These are phyloP conservation scores for Syzygium grande DNA, from an alignment of 345 rosid genomes.

Conservation along the genomic window DNA sequence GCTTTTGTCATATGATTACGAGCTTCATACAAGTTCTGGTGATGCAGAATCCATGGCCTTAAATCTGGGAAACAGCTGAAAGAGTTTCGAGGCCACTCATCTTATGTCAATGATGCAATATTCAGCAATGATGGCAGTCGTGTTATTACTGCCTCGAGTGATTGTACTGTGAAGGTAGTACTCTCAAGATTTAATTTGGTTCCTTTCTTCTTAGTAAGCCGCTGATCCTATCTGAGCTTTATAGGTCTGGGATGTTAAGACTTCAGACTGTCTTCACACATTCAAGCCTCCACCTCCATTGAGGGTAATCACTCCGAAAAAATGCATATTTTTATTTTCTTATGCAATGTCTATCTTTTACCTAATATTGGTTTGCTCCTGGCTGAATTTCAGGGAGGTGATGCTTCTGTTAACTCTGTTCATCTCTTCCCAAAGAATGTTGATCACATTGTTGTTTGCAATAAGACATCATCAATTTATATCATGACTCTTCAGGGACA, in stretches of 20 bases:
- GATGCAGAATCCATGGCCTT: conserved; percentile 82
- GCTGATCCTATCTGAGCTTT: background rate
- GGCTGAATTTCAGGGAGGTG: conserved; percentile 63
- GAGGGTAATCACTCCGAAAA: conserved; percentile 36
- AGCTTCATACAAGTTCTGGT: background rate
- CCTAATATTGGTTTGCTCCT: conserved; percentile 2
- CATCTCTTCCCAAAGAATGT: conserved; percentile 85
- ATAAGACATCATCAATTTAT: conserved; percentile 83
- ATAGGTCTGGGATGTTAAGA: conserved; percentile 96
- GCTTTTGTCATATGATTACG: background rate
- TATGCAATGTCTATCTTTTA: background rate
- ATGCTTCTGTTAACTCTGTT: conserved; percentile 97
- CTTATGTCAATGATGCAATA: conserved; percentile 89
- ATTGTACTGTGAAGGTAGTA: conserved; percentile 75
- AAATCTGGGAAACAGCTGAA: conserved; percentile 95
- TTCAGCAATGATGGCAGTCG: conserved; percentile 88
- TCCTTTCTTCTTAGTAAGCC: background rate
- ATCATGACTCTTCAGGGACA: conserved; percentile 99
- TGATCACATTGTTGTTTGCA: conserved; percentile 87
- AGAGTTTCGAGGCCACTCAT: conserved; percentile 89
- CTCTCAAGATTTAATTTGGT: background rate
- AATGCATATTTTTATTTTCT: background rate
- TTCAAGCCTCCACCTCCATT: conserved; percentile 92
- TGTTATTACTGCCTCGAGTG: conserved; percentile 86
- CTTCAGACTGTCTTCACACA: conserved; percentile 91